Conservation (phyloP, 345 rosid genomes). For the Limnanthes douglasii region DNA sequence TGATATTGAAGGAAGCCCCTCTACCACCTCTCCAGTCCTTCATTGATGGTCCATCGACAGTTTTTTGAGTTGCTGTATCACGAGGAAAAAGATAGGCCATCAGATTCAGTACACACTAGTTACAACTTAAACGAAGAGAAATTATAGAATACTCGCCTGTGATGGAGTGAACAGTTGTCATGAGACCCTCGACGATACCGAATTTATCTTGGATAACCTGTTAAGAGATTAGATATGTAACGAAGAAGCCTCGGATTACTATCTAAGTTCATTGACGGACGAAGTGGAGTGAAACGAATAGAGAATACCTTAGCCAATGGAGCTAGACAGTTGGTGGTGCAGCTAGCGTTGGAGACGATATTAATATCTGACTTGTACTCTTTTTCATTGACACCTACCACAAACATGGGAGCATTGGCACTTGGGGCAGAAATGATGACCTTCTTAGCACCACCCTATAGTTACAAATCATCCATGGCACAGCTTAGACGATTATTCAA, state of each 20-base stretch:
- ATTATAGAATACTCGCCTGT: slow-evolving; percentile 20
- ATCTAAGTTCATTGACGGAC: not conserved
- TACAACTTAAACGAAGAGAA: not conserved
- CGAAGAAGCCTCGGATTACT: not conserved
- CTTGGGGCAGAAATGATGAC: slow-evolving; percentile 51
- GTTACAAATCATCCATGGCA: not conserved
- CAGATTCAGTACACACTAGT: not conserved
- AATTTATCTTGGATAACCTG: slow-evolving; percentile 48
- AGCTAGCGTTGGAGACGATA: slow-evolving; percentile 56
- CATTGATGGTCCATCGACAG: slow-evolving; percentile 72
- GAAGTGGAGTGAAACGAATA: not conserved
- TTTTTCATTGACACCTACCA: slow-evolving; percentile 55
- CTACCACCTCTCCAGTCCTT: slow-evolving; percentile 80
- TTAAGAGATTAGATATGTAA: not conserved
- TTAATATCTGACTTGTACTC: slow-evolving; percentile 31
- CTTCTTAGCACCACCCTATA: slow-evolving; percentile 59
- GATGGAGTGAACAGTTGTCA: slow-evolving; percentile 64
- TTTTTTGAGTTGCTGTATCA: slow-evolving; percentile 44
- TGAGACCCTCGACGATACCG: slow-evolving; percentile 65
- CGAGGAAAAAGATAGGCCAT: not conserved
- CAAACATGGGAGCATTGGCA: slow-evolving; percentile 67
- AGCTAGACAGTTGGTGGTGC: slow-evolving; percentile 76
- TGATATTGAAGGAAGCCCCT: slow-evolving; percentile 62
- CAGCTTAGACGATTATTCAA: not conserved
- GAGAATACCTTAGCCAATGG: slow-evolving; percentile 45